Base-by-base conservation (phyloP, 2,329 filamentous ascomycete species). In the Botrytis medusae region DNA sequence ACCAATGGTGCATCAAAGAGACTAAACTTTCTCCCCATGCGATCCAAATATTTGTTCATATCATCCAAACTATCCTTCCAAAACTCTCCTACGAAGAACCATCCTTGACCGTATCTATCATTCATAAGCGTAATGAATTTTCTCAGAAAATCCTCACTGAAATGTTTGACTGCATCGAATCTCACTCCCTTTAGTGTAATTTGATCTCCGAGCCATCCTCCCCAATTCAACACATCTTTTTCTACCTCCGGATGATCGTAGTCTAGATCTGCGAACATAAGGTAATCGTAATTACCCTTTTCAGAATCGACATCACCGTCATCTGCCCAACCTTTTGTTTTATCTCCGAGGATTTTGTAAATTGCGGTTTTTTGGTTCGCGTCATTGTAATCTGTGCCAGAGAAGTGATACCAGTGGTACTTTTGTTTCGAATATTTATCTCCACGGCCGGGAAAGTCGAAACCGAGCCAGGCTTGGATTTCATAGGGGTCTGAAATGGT, bases 221-320 rank as follows among this genome's bases (percentile, higher is more conserved):
- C 89, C 92, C 91, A 93, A 69, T 86, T 84, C 71, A 90, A 83
- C 6, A 93, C 86, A 76, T 93, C 92, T 6, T 86, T 81, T 48
- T 85, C 84, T 16, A 93, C 91, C 76, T 92, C 91, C 0, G 85
- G 84, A 73, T 92, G 86, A 3, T 83, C 81, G 79, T 91, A 91
- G 80, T 93, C 91, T 57, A 93, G 81, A 80, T 93, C 89, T 9
- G 89, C 88, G 77, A 92, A 93, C 89, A 93, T 92, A 25, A 93
- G 85, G 78, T 90, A 93, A 80, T 91, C 89, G 60, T 87, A 90
- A 78, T 93, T 93, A 12, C 91, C 91, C 75, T 89, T 86, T 80
- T 92, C 84, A 16, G 76, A 85, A 32, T 87, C 85, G 42, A 85
- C 84, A 63, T 89, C 89, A 5, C 91, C 90, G 22, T 86, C 86